phyloP scores from a whole-genome alignment of 805 yeast genomes.

The Danielia oregonensis region DNA sequence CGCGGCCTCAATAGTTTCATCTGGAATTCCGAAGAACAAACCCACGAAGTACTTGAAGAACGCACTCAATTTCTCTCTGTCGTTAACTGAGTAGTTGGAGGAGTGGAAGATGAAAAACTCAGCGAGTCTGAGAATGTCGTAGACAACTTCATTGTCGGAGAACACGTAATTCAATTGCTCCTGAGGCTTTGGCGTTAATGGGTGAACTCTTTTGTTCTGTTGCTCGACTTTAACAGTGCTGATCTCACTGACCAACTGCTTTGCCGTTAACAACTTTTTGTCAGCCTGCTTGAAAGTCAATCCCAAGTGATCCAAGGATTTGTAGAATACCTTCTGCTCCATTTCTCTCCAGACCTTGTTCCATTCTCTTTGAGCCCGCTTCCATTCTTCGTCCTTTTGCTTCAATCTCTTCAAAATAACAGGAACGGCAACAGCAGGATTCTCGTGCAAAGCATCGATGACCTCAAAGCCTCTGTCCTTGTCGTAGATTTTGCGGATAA shows the following conservation, averaged over 20 bases:
- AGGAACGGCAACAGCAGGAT: slow-evolving; percentile 94
- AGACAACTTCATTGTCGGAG: slow-evolving; percentile 62
- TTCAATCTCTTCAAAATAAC: slow-evolving; percentile 87
- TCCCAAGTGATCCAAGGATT: slow-evolving; percentile 92
- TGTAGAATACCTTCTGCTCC: slow-evolving; percentile 91
- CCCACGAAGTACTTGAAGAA: slow-evolving; percentile 69
- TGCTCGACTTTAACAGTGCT: slow-evolving; percentile 91
- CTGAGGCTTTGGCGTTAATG: slow-evolving; percentile 83
- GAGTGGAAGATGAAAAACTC: slow-evolving; percentile 63
- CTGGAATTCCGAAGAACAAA: slow-evolving; percentile 63
- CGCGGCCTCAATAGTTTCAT: slow-evolving; percentile 44
- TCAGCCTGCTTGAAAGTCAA: slow-evolving; percentile 96
- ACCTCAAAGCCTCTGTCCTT: slow-evolving; percentile 95
- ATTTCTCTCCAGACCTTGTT: slow-evolving; percentile 98
- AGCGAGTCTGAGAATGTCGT: slow-evolving; percentile 68
- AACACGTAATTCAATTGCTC: slow-evolving; percentile 63
- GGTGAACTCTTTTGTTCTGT: slow-evolving; percentile 78
- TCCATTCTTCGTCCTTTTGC: slow-evolving; percentile 99
- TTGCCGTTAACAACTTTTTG: slow-evolving; percentile 83
- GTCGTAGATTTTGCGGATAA: slow-evolving; percentile 87
- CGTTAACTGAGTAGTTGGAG: slow-evolving; percentile 74
- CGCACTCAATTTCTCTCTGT: slow-evolving; percentile 70
- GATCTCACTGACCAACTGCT: slow-evolving; percentile 86
- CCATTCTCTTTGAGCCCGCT: slow-evolving; percentile 97
- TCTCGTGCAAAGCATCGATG: slow-evolving; percentile 90